A percentile compares a stretch with the other conserved stretches of the same genome.
phyloP scores from a whole-genome alignment of 805 yeast genomes.

The Kuraishia ogatae region DNA sequence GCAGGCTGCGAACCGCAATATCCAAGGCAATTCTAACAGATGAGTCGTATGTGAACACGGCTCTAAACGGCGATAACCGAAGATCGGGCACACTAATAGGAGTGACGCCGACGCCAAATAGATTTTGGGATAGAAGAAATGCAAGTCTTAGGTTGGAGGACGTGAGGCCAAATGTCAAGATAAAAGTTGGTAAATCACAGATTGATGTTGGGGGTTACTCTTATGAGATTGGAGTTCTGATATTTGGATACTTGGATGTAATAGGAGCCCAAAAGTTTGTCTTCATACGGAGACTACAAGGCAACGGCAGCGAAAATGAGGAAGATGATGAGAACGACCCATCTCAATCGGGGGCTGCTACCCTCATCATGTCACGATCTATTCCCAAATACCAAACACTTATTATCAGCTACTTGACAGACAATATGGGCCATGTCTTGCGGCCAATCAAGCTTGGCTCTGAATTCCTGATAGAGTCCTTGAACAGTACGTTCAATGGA shows the following conservation, averaged over 20 bases:
- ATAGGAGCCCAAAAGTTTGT: neutral
- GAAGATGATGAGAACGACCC: neutral
- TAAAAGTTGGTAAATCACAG: neutral
- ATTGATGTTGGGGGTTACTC: neutral
- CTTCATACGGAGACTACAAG: neutral
- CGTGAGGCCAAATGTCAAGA: neutral
- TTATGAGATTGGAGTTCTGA: neutral
- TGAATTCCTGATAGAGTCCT: slow-evolving; percentile 11
- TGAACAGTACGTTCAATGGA: slow-evolving; percentile 9
- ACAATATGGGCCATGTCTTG: slow-evolving; percentile 14
- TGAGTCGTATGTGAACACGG: slow-evolving; percentile 11
- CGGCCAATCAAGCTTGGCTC: slow-evolving; percentile 8
- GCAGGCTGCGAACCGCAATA: slow-evolving; percentile 10
- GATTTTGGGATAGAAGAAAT: neutral
- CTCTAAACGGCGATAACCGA: neutral
- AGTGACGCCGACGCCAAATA: neutral
- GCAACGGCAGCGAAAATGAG: neutral
- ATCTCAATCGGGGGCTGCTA: neutral
- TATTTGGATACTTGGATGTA: neutral
- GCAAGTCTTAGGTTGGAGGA: neutral
- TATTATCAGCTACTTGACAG: slow-evolving; percentile 13
- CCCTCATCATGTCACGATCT: slow-evolving; percentile 12
- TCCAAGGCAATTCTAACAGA: slow-evolving; percentile 13
- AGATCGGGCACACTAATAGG: neutral
- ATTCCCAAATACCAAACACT: slow-evolving; percentile 14